Evolutionary conservation across 1,284 basidiomycete species (phyloP), one percentile per base, ranked within the genome.

Genomic region (Trametes pubescens): DNA sequence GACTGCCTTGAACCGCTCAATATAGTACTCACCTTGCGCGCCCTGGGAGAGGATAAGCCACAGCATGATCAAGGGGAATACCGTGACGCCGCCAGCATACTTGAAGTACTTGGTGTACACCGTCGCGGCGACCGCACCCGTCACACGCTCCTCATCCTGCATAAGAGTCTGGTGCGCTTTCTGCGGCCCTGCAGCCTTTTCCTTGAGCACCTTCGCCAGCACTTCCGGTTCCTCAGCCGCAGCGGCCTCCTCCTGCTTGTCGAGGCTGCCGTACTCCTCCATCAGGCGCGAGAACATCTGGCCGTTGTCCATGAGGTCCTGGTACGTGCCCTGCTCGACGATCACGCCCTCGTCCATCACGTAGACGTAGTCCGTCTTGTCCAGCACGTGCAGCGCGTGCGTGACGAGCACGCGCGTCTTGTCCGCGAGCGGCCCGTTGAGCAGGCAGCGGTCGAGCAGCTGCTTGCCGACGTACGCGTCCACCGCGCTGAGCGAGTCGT

Each of bases 381-480:
- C 88, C 0, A 93, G 78, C n/a, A 92, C 86, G 68, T 88, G 86
- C 10, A 92, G 79, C 35, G 90, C 85, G 73, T 95, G 93, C 0
- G 91, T 93, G 34, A 92, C 91, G 14, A 95, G 80, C 21, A 95
- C 81, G n/a, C 92, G 80, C 0, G 91, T 93, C 48, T 88, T 84
- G 38, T 80, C 76, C 0, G 83, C 81, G 29, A 93, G 76, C 0
- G 91, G 84, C 2, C 85, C 84, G 21, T 72, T 76, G 10, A 89
- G 75, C 18, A 91, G 75, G 67, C 88, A 89, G 55, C 88, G 80
- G 29, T 91, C 85, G 26, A 90, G 71, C 61, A 90, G 86, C 24
- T 77, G 77, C 71, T 85, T 86, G 26, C 87, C 87, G 6, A 89
- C 87, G 67, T 87, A 84, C 0, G 89, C 86, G 72, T 94, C 92